phyloP scores from a whole-genome alignment of 2,329 filamentous ascomycete genomes.

The Pseudogymnoascus verrucosus region DNA sequence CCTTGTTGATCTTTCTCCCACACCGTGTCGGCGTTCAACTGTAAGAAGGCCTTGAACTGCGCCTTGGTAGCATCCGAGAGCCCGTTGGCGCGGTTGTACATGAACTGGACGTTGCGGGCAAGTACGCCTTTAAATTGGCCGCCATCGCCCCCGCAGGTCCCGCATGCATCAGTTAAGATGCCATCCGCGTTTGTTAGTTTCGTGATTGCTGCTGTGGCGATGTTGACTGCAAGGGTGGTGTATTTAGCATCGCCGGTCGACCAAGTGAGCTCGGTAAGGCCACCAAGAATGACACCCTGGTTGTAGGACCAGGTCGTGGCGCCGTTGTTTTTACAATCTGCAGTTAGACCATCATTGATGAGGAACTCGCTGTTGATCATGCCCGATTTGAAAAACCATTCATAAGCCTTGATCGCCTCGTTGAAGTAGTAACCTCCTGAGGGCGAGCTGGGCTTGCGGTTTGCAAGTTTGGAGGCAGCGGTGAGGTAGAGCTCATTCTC shows the following conservation, averaged over 20 bases:
- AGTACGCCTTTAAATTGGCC: conserved; percentile 69
- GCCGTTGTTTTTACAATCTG: conserved; percentile 42
- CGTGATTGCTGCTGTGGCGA: conserved; percentile 46
- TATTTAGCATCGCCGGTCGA: conserved; percentile 35
- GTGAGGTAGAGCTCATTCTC: conserved; percentile 49
- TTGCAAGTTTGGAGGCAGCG: conserved; percentile 47
- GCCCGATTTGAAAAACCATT: conserved; percentile 41
- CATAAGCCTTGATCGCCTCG: conserved; percentile 41
- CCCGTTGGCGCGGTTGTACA: conserved; percentile 35
- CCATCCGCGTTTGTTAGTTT: conserved; percentile 36
- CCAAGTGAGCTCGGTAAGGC: conserved; percentile 48
- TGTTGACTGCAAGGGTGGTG: conserved; percentile 42
- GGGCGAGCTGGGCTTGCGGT: conserved; percentile 44
- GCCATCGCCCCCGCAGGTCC: conserved; percentile 39
- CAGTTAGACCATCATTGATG: conserved; percentile 46
- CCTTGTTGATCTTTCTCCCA: conserved; percentile 51
- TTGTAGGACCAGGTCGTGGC: conserved; percentile 45
- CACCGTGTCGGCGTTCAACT: conserved; percentile 55
- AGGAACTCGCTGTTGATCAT: conserved; percentile 40
- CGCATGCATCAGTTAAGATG: conserved; percentile 47
- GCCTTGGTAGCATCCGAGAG: conserved; percentile 37
- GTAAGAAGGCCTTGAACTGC: conserved; percentile 46
- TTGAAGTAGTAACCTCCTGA: conserved; percentile 46
- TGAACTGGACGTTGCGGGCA: conserved; percentile 51
- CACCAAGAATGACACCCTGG: conserved; percentile 53